Evolutionary conservation across 2,329 filamentous ascomycete species (phyloP).

Genomic region (Aspergillus carbonarius): DNA sequence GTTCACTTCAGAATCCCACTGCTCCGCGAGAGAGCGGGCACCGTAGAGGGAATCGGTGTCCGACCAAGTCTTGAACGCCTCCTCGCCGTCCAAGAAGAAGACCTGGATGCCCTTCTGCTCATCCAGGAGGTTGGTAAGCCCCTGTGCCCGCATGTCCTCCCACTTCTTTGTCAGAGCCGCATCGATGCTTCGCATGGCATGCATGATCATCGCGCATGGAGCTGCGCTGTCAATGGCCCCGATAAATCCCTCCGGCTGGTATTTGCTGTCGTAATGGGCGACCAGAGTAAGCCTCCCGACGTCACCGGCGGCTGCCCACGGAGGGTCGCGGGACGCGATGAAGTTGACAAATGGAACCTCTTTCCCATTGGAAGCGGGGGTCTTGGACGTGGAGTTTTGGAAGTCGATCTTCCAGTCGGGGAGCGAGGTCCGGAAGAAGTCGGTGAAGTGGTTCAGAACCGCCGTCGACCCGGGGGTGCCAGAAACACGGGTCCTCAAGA

Average conservation of each 20-base stretch:
- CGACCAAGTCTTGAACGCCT: constrained; percentile 82
- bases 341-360: constrained; percentile 83
- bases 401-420: constrained; percentile 77
- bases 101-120: constrained; percentile 85
- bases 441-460: constrained; percentile 77
- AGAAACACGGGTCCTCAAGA: constrained; percentile 83
- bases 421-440: constrained; percentile 74
- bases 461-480: constrained; percentile 73
- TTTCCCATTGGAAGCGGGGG: constrained; percentile 68
- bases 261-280: constrained; percentile 90
- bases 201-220: constrained; percentile 90
- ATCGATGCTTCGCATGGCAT: constrained; percentile 78
- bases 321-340: constrained; percentile 83
- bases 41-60: constrained; percentile 84
- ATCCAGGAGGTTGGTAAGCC: constrained; percentile 58
- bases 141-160: constrained; percentile 66
- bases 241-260: constrained; percentile 79
- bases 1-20: constrained; percentile 73
- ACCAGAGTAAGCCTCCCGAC: constrained; percentile 80
- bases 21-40: constrained; percentile 73
- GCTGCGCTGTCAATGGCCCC: constrained; percentile 92
- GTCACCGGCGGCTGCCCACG: constrained; percentile 72
- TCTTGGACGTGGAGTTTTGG: constrained; percentile 87
- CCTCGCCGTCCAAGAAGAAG: constrained; percentile 87
- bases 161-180: constrained; percentile 78